phyloP scores from a whole-genome alignment of 2,329 filamentous ascomycete genomes.

The Trichoderma oligosporum region DNA sequence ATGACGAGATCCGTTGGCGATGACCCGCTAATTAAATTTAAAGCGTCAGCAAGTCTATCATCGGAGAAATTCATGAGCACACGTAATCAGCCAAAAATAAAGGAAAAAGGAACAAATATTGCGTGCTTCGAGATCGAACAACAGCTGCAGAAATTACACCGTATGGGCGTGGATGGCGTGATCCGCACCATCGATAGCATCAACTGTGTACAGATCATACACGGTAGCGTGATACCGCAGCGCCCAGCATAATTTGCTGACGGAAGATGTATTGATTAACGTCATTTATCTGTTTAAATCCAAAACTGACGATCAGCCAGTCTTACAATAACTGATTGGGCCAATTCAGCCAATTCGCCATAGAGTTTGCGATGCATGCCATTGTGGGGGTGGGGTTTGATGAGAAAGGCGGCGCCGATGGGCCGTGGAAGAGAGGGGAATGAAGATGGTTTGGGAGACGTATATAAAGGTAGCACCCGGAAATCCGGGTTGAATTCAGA shows the following conservation, averaged over 20 bases:
- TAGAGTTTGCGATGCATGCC: constrained; percentile 15
- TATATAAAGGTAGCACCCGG: constrained; percentile 5
- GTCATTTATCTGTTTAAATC: neutral
- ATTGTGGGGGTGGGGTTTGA: constrained; percentile 19
- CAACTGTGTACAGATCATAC: constrained; percentile 11
- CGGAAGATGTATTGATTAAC: neutral
- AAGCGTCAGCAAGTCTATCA: neutral
- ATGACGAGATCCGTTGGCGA: constrained; percentile 18
- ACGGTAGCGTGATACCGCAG: neutral
- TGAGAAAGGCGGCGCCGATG: neutral
- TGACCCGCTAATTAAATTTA: constrained; percentile 5
- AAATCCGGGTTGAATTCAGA: neutral
- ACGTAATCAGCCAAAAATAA: constrained; percentile 2
- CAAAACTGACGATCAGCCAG: constrained; percentile 7
- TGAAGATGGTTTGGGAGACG: neutral
- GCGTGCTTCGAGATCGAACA: constrained; percentile 14
- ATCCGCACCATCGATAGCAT: constrained; percentile 22
- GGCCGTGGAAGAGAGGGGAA: constrained; percentile 13
- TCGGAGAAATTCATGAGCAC: neutral
- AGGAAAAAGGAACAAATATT: neutral
- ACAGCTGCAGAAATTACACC: constrained; percentile 5
- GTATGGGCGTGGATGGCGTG: constrained; percentile 15
- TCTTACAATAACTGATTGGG: constrained; percentile 12
- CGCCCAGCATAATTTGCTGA: neutral
- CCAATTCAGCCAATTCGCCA: constrained; percentile 17